Evolutionary conservation across 2,329 filamentous ascomycete genomes (phyloP), one percentile per base, ranked within the genome.

Genomic region (Emmonsiellopsis sp.): DNA sequence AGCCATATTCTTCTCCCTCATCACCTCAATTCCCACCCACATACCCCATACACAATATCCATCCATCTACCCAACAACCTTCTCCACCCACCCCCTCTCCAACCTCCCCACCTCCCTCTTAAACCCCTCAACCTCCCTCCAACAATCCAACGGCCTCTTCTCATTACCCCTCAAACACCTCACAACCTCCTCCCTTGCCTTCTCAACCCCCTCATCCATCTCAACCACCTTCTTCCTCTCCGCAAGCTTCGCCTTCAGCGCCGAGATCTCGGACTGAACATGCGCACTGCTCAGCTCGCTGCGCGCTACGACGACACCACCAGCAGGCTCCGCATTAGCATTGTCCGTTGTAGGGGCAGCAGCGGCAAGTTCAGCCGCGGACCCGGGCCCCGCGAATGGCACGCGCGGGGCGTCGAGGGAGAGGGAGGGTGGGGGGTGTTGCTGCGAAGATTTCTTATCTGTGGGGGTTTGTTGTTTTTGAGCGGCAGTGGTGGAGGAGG

Each of bases 91-190:
- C 31, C 78, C 78, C 72, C 83, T 85, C 80, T 96, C 92, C 71
- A 96, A 71, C 74, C 82, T 83, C 61, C 87, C 83, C 49, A 97
- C 91, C 77, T 95, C 88, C 63, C 81, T 80, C 81, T 91, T 95
- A 72, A 97, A 97, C 17, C 77, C 78, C 74, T 94, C 86, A 27
- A 96, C 89, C 80, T 96, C 90, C 71, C 84, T 80, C 87, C 88
- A 96, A 79, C 92, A 97, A 76, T 96, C 88, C 67, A 96, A 76
- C 68, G 92, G 91, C 69, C 89, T 81, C 59, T 89, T 79, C 72
- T 96, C 91, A 70, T 96, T 85, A 65, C 85, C 79, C 57, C 87
- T 78, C 76, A 97, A 76, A 69, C 92, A 97, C 62, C 81, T 79
- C 58, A 93, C 82, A 53, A 96, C 83, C 55, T 85, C 82, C 61